phyloP scores from a whole-genome alignment of 2,329 filamentous ascomycete species.

The Scedosporium boydii region DNA sequence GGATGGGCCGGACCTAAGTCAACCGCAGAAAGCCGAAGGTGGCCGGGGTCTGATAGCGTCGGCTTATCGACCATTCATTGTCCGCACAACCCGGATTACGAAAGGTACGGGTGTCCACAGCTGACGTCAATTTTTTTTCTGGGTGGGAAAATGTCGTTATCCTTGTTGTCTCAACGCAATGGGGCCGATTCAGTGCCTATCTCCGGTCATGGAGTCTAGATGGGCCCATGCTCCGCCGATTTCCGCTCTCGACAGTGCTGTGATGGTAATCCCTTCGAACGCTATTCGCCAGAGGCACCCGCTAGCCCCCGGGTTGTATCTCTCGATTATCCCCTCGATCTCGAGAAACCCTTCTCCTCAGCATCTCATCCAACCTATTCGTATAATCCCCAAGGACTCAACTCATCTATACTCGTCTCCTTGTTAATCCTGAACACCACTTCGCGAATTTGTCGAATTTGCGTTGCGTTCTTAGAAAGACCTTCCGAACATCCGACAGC shows the following conservation, averaged over 20 bases:
- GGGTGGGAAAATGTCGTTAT: not conserved
- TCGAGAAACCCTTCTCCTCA: not conserved
- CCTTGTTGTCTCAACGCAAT: not conserved
- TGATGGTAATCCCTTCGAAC: not conserved
- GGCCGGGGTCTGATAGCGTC: slow-evolving; percentile 18
- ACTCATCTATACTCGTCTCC: not conserved
- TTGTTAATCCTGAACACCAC: not conserved
- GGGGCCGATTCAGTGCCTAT: not conserved
- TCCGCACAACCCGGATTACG: not conserved
- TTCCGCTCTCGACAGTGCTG: not conserved
- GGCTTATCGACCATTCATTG: not conserved
- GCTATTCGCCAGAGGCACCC: not conserved
- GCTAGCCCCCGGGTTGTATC: not conserved
- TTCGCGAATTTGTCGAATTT: not conserved
- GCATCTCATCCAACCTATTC: not conserved
- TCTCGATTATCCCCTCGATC: not conserved
- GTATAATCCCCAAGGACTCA: not conserved
- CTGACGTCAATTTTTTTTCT: slow-evolving; percentile 1
- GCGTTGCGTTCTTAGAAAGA: not conserved
- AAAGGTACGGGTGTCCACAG: not conserved
- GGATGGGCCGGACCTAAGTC: slow-evolving; percentile 8
- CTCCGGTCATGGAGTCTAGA: not conserved
- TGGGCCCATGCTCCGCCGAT: not conserved
- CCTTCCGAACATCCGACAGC: not conserved
- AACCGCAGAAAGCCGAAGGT: slow-evolving; percentile 31